Base-by-base conservation (phyloP, 164 flowering plant genomes). In the Dillenia turbinata region DNA sequence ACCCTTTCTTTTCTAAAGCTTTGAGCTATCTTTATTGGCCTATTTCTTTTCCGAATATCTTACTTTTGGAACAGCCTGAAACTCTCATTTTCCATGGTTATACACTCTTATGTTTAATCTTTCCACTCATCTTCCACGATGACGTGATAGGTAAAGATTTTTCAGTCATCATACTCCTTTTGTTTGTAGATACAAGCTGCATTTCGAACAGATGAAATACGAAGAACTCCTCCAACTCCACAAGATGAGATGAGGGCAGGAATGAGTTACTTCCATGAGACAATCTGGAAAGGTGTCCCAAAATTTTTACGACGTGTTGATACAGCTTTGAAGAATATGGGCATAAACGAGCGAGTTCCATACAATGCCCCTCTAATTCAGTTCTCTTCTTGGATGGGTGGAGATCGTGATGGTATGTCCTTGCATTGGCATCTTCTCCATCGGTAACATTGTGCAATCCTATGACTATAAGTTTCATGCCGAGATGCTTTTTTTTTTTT, bases 221-320 rank as follows among this genome's bases (percentile, higher is more conserved):
- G 93, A 47, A 89, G 99, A 61, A 86, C 96, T 19, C 86, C 87
- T 57, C 99, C 99, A 40, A 88, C 97, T 26, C 99, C 99, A 19
- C 99, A 91, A 71, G 97, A 94, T 82, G 97, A 94, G 76, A 94
- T 91, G 99, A 86, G 99, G 57, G 96, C 89, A n/a, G 99, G 99
- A 69, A 94, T 94, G 99, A 91, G 97, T 74, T 94, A 95, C 78
- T 95, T 95, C 77, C 97, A 95, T 71, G 98, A 95, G 68, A 95
- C 99, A 66, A 88, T 92, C 40, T 92, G 99, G 97, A 95, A 95
- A 71, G 99, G 98, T 65, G 98, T 92, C 9, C 98, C 97, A 4
- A 88, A 85, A 60, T 95, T 95, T 69, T 75, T 92, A 54, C 89
- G 98, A 26, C 94, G 99, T 56, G 86, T 95, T 64, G 99, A 92